Evolutionary conservation across 257 asterid genomes (phyloP), one percentile per base, ranked within the genome.

Genomic region (Plantago major): DNA sequence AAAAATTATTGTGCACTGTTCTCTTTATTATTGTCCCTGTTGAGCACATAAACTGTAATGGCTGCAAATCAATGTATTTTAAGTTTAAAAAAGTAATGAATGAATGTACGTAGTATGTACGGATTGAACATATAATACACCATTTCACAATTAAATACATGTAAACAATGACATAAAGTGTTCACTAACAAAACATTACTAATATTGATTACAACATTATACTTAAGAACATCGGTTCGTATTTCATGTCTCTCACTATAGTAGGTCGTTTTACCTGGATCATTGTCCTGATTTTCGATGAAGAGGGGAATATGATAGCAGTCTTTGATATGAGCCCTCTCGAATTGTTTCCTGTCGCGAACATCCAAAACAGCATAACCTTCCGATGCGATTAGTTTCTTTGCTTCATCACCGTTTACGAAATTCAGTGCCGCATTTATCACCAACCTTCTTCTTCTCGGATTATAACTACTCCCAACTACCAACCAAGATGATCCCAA

Each of bases 301-400:
- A 88, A 92, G 4, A 92, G 75, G 6, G 97, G 97, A 60, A 76
- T 79, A 45, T 92, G 96, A 59, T 71, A 83, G 75, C 93, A 89
- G 67, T 80, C 78, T 71, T 79, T 92, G 16, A 92, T 86, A 53
- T 77, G 95, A 14, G 98, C 93, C 71, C 98, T 71, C 44, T 81
- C 79, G 16, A 81, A 92, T 70, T 92, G 98, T 58, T 77, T 71
- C 49, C 73, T 76, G 70, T 92, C 98, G 0, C 97, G 87, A 45
- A 92, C 96, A 51, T 92, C 98, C 10, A 92, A 8, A 58, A 92
- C 67, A 13, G 93, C 65, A 63, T 82, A 92, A 26, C 96, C 97
- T 22, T 92, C 86, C 14, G 65, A 84, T 42, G 88, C 89, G 0
- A 83, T 67, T 6, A 92, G 94, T 60, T 89, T 74, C 80, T 86